Percentiles rank a stretch among this genome's conserved stretches.
phyloP scores from a whole-genome alignment of 2,329 filamentous ascomycete genomes.

The Graphilbum fragrans region DNA sequence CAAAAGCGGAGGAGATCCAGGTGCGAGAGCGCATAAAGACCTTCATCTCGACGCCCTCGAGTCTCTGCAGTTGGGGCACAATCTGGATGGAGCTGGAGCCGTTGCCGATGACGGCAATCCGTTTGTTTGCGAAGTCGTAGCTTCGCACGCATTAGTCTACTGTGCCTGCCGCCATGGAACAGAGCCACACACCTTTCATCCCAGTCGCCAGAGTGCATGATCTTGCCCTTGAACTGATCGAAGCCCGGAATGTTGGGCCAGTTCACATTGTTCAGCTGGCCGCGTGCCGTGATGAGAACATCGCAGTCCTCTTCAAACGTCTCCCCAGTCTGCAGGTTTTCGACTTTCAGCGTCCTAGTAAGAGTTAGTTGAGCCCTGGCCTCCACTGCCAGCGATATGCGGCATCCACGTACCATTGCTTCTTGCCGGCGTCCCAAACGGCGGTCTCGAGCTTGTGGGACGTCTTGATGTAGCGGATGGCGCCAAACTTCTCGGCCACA shows the following conservation, averaged over 20 bases:
- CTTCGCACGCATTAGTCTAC: no score
- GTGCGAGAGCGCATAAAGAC: conserved; percentile 36
- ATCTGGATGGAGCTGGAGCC: conserved; percentile 42
- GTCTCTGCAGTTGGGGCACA: conserved; percentile 32
- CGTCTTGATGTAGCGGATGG: conserved; percentile 32
- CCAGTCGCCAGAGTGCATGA: conserved; percentile 34
- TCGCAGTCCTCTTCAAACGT: conserved; percentile 25
- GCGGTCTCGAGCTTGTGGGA: conserved; percentile 26
- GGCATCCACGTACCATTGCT: conserved; percentile 22
- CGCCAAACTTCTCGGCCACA: conserved; percentile 32
- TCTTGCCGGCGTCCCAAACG: conserved; percentile 24
- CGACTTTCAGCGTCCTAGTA: conserved; percentile 21
- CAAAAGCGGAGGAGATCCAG: conserved; percentile 36
- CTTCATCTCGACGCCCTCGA: conserved; percentile 25
- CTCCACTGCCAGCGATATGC: background rate
- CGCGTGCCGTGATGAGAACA: conserved; percentile 27
- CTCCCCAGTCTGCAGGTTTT: conserved; percentile 21
- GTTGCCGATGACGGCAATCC: conserved; percentile 37
- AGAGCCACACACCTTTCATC: conserved; percentile 20
- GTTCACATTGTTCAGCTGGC: conserved; percentile 27
- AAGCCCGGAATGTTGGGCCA: conserved; percentile 32
- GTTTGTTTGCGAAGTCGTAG: conserved; percentile 34
- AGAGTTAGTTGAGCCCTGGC: background rate
- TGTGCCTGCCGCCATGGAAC: background rate
- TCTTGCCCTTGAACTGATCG: conserved; percentile 25